Evolutionary conservation across 306 rosid species (phyloP).

Genomic region (Cicer bijugum): DNA sequence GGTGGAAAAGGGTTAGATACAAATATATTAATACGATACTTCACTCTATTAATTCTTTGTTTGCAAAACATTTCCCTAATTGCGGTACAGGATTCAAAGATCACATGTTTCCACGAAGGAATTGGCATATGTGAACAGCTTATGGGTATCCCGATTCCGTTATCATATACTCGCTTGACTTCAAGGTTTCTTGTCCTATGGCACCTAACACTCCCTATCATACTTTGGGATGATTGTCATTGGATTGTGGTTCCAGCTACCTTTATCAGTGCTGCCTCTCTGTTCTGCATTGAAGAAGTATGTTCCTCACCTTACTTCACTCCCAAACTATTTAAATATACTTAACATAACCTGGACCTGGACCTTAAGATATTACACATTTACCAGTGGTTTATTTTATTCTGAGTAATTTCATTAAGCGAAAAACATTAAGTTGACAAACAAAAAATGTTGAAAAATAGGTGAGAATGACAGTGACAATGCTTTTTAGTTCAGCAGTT

Average conservation of each 20-base stretch:
- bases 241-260: constrained; percentile 98
- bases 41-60: constrained; percentile 12
- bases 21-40: constrained; percentile 6
- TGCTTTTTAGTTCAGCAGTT: constrained; percentile 30
- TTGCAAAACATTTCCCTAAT: constrained; percentile 19
- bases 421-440: constrained; percentile 14
- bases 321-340: constrained; percentile 21
- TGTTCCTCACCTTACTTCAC: constrained; percentile 28
- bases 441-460: not conserved
- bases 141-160: constrained; percentile 88
- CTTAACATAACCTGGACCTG: constrained; percentile 10
- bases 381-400: constrained; percentile 4
- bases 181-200: constrained; percentile 89
- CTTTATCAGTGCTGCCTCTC: constrained; percentile 84
- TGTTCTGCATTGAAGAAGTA: constrained; percentile 98
- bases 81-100: constrained; percentile 69
- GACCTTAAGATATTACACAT: not conserved
- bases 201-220: constrained; percentile 90
- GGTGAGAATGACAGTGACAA: constrained; percentile 5
- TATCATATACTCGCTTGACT: constrained; percentile 91
- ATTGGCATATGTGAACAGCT: constrained; percentile 87
- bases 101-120: constrained; percentile 85
- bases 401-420: constrained; percentile 8
- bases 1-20: constrained; percentile 11
- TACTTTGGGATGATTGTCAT: constrained; percentile 94